Base-by-base conservation (phyloP, 1,139 yeast genomes). In the Saccharomycopsis hybrid region DNA sequence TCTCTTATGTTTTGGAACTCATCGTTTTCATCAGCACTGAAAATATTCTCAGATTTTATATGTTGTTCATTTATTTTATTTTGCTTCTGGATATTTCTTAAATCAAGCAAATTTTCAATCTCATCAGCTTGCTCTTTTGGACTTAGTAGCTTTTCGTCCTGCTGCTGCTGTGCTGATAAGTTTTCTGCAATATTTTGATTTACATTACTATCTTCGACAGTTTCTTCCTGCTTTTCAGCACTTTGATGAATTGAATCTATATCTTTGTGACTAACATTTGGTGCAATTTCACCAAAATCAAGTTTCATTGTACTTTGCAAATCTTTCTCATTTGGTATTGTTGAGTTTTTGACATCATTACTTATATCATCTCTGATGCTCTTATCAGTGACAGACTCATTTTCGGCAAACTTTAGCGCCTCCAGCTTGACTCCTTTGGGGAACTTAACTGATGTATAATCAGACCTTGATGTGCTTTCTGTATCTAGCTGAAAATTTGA, bases 51-150 rank as follows among this genome's bases (percentile, higher is more conserved):
- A 24, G 46, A 37, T 9, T 35, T 30, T 11, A 29, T 35, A 5
- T 38, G 13, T 7, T 18, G 28, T 11, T 42, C 35, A 4, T 31
- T 40, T 13, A 5, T 38, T 8, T 13, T 25, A 5, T 39, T 25
- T 7, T 39, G 35, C n/a, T 32, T 48, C 7, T 43, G 41, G 9
- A 28, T 24, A 33, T 28, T 35, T 13, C 48, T 40, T 37, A 9
- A 33, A 41, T 48, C 42, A 11, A 48, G 25, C 27, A 48, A 30
- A 36, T 30, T 44, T 44, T 44, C 48, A 36, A 48, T 48, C 37
- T 44, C 48, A n/a, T 43, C 36, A 11, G 44, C 39, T 24, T 48
- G 43, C 9, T 49, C 51, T 27, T 44, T 28, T 2, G 49, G 49
- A 30, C 46, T 49, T 24, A 41, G 32, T 27, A 38, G 27, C 13